Percentiles rank a stretch among this genome's conserved stretches.
phyloP scores from a whole-genome alignment of 2,329 filamentous ascomycete species.

The Rugonectria rugulosa region DNA sequence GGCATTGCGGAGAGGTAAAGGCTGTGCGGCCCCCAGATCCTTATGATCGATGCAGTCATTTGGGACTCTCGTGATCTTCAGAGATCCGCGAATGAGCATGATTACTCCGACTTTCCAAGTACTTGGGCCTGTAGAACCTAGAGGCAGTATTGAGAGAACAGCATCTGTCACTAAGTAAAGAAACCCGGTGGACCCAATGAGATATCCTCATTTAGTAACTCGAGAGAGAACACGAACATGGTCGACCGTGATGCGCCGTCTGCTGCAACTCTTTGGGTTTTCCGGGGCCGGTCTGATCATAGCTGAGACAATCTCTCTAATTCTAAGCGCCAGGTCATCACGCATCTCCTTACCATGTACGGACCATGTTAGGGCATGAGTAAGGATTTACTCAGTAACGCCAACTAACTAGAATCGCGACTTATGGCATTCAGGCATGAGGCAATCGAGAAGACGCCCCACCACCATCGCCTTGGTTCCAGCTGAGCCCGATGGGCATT shows the following conservation, averaged over 20 bases:
- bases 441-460: constrained; percentile 12
- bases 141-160: constrained; percentile 13
- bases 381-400: background rate
- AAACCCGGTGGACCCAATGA: constrained; percentile 23
- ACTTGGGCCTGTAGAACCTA: constrained; percentile 3
- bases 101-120: background rate
- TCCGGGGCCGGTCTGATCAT: background rate
- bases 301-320: background rate
- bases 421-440: constrained; percentile 20
- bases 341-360: constrained; percentile 7
- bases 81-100: background rate
- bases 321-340: constrained; percentile 30
- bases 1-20: background rate
- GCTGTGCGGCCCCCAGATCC: background rate
- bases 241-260: constrained; percentile 1
- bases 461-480: constrained; percentile 9
- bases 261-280: background rate
- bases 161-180: constrained; percentile 21
- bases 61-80: constrained; percentile 3
- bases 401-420: constrained; percentile 11
- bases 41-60: constrained; percentile 7
- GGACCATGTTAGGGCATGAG: background rate
- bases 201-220: constrained; percentile 11
- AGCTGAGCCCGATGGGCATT: constrained; percentile 9
- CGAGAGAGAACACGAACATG: constrained; percentile 27